A percentile compares a stretch with the other conserved stretches of the same genome.
Conservation (phyloP, 371 early-diverging fungal species). For the Mucor piriformis region DNA sequence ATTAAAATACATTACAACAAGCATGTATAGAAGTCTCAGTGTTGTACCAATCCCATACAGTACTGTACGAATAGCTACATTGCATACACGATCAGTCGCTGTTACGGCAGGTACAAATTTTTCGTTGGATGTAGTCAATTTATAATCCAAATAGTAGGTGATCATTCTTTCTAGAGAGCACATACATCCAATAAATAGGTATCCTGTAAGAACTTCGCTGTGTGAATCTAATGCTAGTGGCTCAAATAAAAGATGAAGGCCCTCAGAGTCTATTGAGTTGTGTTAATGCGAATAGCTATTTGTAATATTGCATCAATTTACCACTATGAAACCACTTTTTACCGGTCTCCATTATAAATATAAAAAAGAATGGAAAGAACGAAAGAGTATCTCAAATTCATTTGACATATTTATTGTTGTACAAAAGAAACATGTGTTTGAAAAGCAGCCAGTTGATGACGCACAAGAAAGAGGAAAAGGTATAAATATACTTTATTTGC, state of each 20-base stretch:
- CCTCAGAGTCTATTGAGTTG: constrained; percentile 20
- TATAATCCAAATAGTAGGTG: constrained; percentile 26
- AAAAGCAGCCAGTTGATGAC: constrained; percentile 1
- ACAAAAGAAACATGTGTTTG: neutral
- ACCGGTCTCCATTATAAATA: constrained; percentile 9
- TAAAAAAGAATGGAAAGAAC: neutral
- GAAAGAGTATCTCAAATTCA: neutral
- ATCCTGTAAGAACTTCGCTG: constrained; percentile 19
- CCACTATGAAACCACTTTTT: constrained; percentile 37
- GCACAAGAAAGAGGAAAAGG: neutral
- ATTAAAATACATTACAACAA: constrained; percentile 46
- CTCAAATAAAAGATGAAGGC: constrained; percentile 39
- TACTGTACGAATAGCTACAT: constrained; percentile 16
- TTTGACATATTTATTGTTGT: neutral
- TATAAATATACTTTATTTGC: neutral
- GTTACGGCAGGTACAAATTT: neutral
- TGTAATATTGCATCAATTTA: neutral
- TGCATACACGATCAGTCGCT: neutral
- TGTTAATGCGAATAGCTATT: neutral
- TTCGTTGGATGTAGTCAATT: neutral
- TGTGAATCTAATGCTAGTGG: constrained; percentile 22
- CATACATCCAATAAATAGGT: constrained; percentile 29
- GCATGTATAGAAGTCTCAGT: constrained; percentile 41
- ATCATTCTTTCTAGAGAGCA: constrained; percentile 37
- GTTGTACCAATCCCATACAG: constrained; percentile 34